These are phyloP conservation scores for Arachnomyces sp. DNA, from an alignment of 2,329 filamentous ascomycete genomes.

Conservation along the genomic window DNA sequence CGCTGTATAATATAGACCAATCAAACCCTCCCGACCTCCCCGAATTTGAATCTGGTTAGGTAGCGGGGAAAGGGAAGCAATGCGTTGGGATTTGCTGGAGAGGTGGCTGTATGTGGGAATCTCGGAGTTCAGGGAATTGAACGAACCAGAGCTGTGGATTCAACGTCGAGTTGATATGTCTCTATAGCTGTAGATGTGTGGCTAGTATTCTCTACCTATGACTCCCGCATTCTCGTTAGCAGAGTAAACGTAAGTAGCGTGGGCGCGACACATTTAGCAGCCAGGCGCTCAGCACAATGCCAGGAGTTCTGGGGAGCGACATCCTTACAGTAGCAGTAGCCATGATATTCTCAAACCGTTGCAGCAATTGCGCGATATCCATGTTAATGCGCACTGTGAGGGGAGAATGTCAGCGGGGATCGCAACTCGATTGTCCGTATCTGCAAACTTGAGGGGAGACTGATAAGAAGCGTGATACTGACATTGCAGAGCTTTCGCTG, in stretches of 20 bases:
- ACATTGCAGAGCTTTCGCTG: too few species aligned
- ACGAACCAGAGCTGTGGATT: conserved; percentile 50
- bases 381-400: conserved; percentile 35
- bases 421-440: too few species aligned
- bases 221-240: not conserved
- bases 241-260: not conserved
- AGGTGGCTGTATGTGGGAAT: not conserved
- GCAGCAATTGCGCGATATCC: conserved; percentile 39
- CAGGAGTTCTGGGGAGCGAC: not conserved
- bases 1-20: not conserved
- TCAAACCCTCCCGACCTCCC: too few species aligned
- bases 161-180: conserved; percentile 50
- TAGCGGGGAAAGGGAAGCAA: too few species aligned
- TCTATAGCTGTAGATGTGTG: conserved; percentile 49
- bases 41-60: too few species aligned
- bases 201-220: conserved; percentile 42
- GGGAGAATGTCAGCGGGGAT: too few species aligned
- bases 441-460: too few species aligned
- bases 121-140: not conserved
- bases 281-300: not conserved
- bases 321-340: conserved; percentile 41
- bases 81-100: too few species aligned
- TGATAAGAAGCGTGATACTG: too few species aligned
- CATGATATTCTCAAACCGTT: conserved; percentile 49
- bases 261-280: conserved; percentile 1